A percentile compares a stretch with the other conserved stretches of the same genome.
phyloP scores from a whole-genome alignment of 495 filamentous ascomycete genomes.

The Penicillium salamii region DNA sequence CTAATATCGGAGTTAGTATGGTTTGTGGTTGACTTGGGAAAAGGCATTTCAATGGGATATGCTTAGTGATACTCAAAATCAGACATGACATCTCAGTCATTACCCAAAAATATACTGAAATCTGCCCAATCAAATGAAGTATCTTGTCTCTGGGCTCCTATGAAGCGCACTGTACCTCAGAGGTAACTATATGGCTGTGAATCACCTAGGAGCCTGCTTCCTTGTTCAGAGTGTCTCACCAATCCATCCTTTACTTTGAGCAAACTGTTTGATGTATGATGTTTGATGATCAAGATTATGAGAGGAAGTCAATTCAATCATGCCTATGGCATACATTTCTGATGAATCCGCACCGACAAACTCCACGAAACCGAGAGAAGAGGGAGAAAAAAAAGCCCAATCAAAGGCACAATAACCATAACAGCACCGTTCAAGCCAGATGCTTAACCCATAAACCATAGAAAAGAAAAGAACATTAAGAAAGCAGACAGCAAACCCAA shows the following conservation, averaged over 20 bases:
- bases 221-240: too few relatives aligned
- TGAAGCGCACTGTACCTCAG: too few relatives aligned
- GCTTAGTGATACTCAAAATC: not conserved
- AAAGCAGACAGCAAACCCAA: not conserved
- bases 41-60: slow-evolving; percentile 9
- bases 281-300: too few relatives aligned
- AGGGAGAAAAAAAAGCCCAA: slow-evolving; percentile 11
- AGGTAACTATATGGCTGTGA: too few relatives aligned
- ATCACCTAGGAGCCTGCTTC: too few relatives aligned
- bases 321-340: slow-evolving; percentile 1
- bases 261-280: too few relatives aligned
- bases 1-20: slow-evolving; percentile 14
- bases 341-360: not conserved
- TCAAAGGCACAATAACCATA: slow-evolving; percentile 1
- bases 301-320: not conserved
- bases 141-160: too few relatives aligned
- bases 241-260: too few relatives aligned
- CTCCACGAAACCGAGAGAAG: slow-evolving; percentile 5
- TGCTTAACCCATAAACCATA: not conserved
- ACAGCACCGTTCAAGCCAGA: slow-evolving; percentile 5
- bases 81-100: not conserved
- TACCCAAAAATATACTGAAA: too few relatives aligned
- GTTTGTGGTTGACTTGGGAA: not conserved
- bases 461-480: not conserved
- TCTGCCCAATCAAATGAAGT: too few relatives aligned